phyloP scores from a whole-genome alignment of 1,139 yeast genomes.

The Suhomyces chickasaworum region DNA sequence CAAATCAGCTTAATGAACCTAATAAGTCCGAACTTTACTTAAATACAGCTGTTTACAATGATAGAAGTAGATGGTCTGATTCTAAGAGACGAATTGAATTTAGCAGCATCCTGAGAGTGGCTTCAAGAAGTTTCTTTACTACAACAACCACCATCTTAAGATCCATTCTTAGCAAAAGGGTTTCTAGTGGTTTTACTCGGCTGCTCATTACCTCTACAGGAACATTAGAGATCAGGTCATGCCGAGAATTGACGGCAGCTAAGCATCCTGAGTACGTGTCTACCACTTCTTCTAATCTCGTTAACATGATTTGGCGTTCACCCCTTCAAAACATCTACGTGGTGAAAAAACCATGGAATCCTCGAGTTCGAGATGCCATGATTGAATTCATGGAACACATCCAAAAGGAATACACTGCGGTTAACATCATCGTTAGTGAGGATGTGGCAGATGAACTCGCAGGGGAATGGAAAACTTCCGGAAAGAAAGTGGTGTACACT shows the following conservation, averaged over 20 bases:
- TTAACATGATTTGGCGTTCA: constrained; percentile 46
- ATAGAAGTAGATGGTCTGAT: too few relatives aligned
- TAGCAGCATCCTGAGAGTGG: too few relatives aligned
- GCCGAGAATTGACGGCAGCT: constrained; percentile 13
- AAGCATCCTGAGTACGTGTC: constrained; percentile 43
- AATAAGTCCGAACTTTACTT: too few relatives aligned
- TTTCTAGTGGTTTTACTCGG: not conserved
- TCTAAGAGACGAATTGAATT: too few relatives aligned
- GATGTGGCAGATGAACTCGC: constrained; percentile 75
- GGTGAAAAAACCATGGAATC: constrained; percentile 84
- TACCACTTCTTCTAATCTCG: constrained; percentile 50
- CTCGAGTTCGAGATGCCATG: constrained; percentile 65
- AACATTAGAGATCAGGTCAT: constrained; percentile 9
- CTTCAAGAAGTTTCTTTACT: too few relatives aligned
- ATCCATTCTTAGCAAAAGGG: too few relatives aligned
- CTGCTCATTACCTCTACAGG: constrained; percentile 1
- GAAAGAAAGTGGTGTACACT: constrained; percentile 40
- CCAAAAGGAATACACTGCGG: constrained; percentile 60
- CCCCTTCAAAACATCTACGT: constrained; percentile 72
- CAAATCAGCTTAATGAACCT: too few relatives aligned
- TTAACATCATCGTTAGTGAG: constrained; percentile 74
- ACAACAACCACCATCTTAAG: too few relatives aligned
- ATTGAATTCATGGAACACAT: constrained; percentile 60
- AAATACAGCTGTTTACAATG: too few relatives aligned
- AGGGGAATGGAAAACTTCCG: constrained; percentile 32